Percentiles rank a stretch among this genome's conserved stretches.
These are phyloP conservation scores for Candida railenensis DNA, from an alignment of 805 yeast genomes.

Conservation along the genomic window DNA sequence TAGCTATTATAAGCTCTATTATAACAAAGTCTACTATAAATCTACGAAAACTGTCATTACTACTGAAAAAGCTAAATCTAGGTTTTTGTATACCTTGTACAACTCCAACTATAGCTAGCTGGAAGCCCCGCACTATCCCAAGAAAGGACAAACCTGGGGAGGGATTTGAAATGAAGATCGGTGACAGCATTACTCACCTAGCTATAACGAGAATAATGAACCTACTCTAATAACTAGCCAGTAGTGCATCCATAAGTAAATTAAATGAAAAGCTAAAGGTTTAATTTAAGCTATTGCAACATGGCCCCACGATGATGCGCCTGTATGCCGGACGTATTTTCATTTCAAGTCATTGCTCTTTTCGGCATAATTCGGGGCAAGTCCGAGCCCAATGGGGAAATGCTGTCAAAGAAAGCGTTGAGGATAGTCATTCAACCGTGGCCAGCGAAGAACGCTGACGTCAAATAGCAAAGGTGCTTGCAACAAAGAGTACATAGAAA, in stretches of 20 bases:
- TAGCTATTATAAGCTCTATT: background rate
- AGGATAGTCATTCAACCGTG: too few species aligned
- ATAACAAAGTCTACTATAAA: background rate
- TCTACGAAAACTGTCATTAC: background rate
- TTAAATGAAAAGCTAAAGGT: too few species aligned
- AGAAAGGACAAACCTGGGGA: slow-evolving; percentile 51
- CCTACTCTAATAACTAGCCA: too few species aligned
- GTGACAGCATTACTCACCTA: slow-evolving; percentile 55
- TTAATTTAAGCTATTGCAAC: too few species aligned
- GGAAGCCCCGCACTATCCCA: slow-evolving; percentile 53
- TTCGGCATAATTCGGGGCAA: background rate
- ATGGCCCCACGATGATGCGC: background rate
- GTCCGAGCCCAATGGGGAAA: too few species aligned
- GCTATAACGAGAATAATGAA: too few species aligned
- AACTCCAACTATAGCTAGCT: slow-evolving; percentile 50
- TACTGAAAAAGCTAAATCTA: slow-evolving; percentile 17
- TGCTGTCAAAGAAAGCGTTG: too few species aligned
- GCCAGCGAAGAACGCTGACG: too few species aligned
- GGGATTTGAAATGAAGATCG: slow-evolving; percentile 56
- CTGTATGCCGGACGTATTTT: background rate
- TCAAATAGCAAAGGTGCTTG: too few species aligned
- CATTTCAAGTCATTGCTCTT: background rate
- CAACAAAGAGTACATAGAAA: too few species aligned
- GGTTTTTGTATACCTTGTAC: slow-evolving; percentile 49
- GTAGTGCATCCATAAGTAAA: too few species aligned